Evolutionary conservation across 441 rosid genomes (phyloP).

Genomic region (Erodium trifolium): DNA sequence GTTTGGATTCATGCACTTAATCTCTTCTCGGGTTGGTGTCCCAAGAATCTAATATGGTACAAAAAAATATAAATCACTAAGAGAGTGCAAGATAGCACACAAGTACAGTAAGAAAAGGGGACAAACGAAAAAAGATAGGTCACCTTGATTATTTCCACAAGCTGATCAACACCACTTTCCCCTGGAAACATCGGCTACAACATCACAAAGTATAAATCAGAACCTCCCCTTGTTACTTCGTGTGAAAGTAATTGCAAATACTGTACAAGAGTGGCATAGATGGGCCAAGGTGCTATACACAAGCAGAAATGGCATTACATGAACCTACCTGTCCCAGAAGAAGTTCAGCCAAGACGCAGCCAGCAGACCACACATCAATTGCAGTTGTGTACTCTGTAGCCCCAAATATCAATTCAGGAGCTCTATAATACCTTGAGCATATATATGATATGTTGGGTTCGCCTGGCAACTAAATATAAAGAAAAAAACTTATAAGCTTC

Average conservation of each 20-base stretch:
- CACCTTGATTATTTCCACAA: slow-evolving; percentile 98
- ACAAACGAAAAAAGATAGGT: neutral
- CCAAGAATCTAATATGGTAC: slow-evolving; percentile 60
- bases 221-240: neutral
- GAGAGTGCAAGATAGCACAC: neutral
- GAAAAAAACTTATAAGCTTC: neutral
- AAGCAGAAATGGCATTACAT: no score
- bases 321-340: slow-evolving; percentile 80
- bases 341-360: slow-evolving; percentile 98
- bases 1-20: slow-evolving; percentile 93
- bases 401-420: slow-evolving; percentile 92
- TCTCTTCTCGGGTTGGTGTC: slow-evolving; percentile 95
- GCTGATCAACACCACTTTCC: slow-evolving; percentile 97
- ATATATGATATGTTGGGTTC: slow-evolving; percentile 97
- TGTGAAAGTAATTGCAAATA: no score
- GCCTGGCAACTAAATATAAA: slow-evolving; percentile 63
- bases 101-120: neutral
- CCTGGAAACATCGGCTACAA: slow-evolving; percentile 89
- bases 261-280: no score
- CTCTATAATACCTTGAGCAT: slow-evolving; percentile 95
- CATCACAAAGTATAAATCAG: neutral
- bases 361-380: slow-evolving; percentile 97
- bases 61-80: neutral
- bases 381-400: slow-evolving; percentile 98
- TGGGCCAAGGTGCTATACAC: neutral